Evolutionary conservation across 1,284 basidiomycete species (phyloP), one percentile per base, ranked within the genome.

Genomic region (Cutaneotrichosporon sp.): DNA sequence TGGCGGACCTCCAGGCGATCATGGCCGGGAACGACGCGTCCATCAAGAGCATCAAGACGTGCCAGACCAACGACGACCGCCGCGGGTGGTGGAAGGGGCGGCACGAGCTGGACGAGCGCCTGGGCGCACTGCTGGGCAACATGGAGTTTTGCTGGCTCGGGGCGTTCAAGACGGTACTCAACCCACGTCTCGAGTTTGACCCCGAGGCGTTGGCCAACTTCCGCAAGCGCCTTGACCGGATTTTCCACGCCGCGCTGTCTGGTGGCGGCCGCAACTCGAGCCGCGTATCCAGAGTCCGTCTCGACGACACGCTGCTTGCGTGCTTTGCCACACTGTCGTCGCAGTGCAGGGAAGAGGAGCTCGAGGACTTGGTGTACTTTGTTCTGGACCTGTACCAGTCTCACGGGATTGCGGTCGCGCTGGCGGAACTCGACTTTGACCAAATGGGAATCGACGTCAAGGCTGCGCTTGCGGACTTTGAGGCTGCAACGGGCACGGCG

Each of bases 111-210:
- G 93, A 98, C 67, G 79, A 77, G 45, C 80, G 90, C 23, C 72
- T 99, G 67, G 78, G 83, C 46, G 81, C 84, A 34, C 76, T 99
- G 9, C 75, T 97, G 23, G 83, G 84, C 57, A 88, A 84, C 58
- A 85, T 99, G 35, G 94, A 98, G 70, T 90, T 88, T 65, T 90
- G 87, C 64, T 98, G 96, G 96, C 79, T 99, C 3, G 94, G 96
- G 1, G 91, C 87, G 20, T 97, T 97, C 82, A 97, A 97, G 88
- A 86, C 87, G 0, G 85, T 90, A 59, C 75, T 90, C 39, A 84
- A 80, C 61, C 80, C 80, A 26, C 79, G 80, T 1, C 73, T 75
- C n/a, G 70, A 75, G 36, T 65, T 81, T 15, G 75, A 80, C 4
- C 43, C 76, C 1, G 79, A 80, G 4, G 71, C 79, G 2, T 75